Evolutionary conservation across 805 yeast genomes (phyloP).

Genomic region (Saccharomycopsis schoenii): DNA sequence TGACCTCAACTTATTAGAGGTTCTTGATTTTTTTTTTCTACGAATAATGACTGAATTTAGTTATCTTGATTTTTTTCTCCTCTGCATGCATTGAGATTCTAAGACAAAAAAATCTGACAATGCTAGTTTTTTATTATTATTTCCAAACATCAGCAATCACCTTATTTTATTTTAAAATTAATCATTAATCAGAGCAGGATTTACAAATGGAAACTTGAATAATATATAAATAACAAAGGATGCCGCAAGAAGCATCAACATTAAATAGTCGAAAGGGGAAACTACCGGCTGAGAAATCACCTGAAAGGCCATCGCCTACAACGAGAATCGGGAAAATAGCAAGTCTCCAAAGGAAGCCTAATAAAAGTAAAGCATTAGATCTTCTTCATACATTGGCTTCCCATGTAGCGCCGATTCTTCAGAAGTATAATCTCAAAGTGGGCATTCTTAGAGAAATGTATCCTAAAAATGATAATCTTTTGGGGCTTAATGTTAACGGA

Average conservation of each 20-base stretch:
- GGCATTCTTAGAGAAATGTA: slow-evolving; percentile 67
- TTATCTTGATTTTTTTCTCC: background rate
- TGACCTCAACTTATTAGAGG: background rate
- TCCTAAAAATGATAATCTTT: slow-evolving; percentile 53
- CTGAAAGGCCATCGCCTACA: slow-evolving; percentile 20
- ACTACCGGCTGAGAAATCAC: background rate
- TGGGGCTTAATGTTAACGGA: slow-evolving; percentile 75
- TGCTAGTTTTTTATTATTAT: no score
- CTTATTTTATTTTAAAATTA: no score
- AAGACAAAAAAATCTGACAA: background rate
- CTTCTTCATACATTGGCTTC: slow-evolving; percentile 60
- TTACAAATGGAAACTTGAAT: no score
- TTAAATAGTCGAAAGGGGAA: background rate
- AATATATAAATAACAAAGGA: background rate
- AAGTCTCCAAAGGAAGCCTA: slow-evolving; percentile 38
- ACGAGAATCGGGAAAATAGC: slow-evolving; percentile 25
- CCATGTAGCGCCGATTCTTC: slow-evolving; percentile 71
- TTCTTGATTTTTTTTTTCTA: background rate
- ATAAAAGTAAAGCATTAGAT: slow-evolving; percentile 42
- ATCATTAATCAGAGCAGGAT: no score
- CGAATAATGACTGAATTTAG: background rate
- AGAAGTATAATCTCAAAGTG: slow-evolving; percentile 54
- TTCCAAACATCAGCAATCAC: no score
- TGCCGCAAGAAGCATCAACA: background rate
- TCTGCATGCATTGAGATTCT: background rate